These are phyloP conservation scores for Sphaerosporella brunnea DNA, from an alignment of 495 filamentous ascomycete genomes.

Conservation along the genomic window DNA sequence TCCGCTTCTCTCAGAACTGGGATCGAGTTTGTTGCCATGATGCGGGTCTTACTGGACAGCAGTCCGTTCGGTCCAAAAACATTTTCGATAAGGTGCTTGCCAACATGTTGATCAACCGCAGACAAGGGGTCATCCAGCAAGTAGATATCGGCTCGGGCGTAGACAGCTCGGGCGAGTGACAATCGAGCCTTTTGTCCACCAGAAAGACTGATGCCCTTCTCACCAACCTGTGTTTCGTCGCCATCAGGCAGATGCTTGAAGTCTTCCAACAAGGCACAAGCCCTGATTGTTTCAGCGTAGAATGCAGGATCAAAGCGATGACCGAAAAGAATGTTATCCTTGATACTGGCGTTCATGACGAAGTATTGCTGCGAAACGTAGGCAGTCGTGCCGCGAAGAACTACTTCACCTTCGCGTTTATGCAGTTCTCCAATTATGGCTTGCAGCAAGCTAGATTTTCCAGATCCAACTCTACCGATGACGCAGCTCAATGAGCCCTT, in stretches of 20 bases:
- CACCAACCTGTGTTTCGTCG: slow-evolving; percentile 90
- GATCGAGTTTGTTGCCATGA: slow-evolving; percentile 92
- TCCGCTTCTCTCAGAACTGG: slow-evolving; percentile 76
- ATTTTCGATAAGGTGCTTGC: slow-evolving; percentile 80
- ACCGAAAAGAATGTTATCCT: slow-evolving; percentile 94
- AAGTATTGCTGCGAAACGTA: slow-evolving; percentile 87
- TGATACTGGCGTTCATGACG: slow-evolving; percentile 96
- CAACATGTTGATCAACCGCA: slow-evolving; percentile 95
- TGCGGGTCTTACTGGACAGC: slow-evolving; percentile 68
- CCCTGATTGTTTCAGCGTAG: slow-evolving; percentile 85
- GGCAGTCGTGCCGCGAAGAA: slow-evolving; percentile 61
- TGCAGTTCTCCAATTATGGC: slow-evolving; percentile 76
- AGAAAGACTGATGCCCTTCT: slow-evolving; percentile 91
- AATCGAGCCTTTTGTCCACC: slow-evolving; percentile 93
- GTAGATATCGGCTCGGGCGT: slow-evolving; percentile 93
- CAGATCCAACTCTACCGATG: slow-evolving; percentile 84
- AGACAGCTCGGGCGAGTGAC: slow-evolving; percentile 89
- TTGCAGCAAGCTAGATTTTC: slow-evolving; percentile 84
- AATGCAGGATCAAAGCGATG: slow-evolving; percentile 88
- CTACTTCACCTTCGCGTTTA: slow-evolving; percentile 73
- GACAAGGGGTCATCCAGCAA: slow-evolving; percentile 86
- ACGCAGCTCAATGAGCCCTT: slow-evolving; percentile 89
- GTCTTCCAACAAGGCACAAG: slow-evolving; percentile 81
- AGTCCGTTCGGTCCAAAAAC: slow-evolving; percentile 77
- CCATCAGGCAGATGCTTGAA: slow-evolving; percentile 87